Conservation (phyloP, 1,284 basidiomycete genomes). For the Neonothopanus nambi region DNA sequence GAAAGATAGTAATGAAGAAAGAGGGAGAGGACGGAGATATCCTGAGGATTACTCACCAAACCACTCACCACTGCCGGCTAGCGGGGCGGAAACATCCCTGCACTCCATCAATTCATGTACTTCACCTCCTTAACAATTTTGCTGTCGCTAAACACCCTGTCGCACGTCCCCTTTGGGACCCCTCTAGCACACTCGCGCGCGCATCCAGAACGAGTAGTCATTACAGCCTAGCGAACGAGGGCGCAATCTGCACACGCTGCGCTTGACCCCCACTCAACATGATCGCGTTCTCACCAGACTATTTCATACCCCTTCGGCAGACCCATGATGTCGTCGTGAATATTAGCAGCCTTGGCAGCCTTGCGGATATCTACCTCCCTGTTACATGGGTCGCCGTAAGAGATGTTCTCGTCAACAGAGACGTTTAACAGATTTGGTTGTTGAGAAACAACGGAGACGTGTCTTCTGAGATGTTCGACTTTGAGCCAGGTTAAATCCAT, state of each 20-base stretch:
- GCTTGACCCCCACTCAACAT: conserved; percentile 94
- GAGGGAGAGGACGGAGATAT: conserved; percentile 13
- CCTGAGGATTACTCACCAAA: conserved; percentile 46
- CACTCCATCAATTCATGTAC: conserved; percentile 68
- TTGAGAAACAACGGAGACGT: conserved; percentile 86
- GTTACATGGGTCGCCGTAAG: conserved; percentile 67
- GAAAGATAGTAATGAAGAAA: conserved; percentile 1
- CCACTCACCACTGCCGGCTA: conserved; percentile 90
- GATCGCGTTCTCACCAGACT: conserved; percentile 79
- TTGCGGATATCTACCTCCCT: conserved; percentile 57
- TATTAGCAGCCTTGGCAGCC: conserved; percentile 78
- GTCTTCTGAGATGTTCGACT: conserved; percentile 72
- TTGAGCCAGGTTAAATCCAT: conserved; percentile 37
- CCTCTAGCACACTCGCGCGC: conserved; percentile 86
- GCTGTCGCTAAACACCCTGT: conserved; percentile 82
- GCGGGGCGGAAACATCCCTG: conserved; percentile 77
- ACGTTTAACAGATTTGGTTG: conserved; percentile 86
- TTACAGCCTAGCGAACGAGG: conserved; percentile 80
- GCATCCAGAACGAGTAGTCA: conserved; percentile 81
- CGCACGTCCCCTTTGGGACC: conserved; percentile 67
- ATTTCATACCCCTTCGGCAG: conserved; percentile 88
- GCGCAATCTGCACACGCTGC: conserved; percentile 90
- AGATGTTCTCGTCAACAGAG: conserved; percentile 83
- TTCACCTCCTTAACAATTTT: conserved; percentile 77
- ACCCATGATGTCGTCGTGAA: conserved; percentile 83